A percentile compares a stretch with the other conserved stretches of the same genome.
These are phyloP conservation scores for Tricholoma flavovirens DNA, from an alignment of 768 basidiomycete species.

Conservation along the genomic window DNA sequence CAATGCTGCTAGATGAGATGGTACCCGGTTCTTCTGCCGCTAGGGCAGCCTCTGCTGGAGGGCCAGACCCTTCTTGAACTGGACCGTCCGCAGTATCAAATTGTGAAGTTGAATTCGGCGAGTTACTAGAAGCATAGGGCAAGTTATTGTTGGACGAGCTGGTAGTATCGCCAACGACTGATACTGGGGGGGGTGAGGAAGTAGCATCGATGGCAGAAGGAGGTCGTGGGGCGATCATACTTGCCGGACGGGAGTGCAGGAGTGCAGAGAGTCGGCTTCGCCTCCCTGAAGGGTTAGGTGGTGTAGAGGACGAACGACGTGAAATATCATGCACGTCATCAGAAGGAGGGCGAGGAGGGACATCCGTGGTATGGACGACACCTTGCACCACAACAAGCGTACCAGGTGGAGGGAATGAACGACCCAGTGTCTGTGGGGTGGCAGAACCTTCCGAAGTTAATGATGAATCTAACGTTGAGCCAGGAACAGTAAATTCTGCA, in stretches of 20 bases:
- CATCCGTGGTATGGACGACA: slow-evolving; percentile 74
- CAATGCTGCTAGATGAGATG: slow-evolving; percentile 70
- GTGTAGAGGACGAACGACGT: slow-evolving; percentile 28
- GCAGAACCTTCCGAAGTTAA: not conserved
- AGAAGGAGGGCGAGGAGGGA: slow-evolving; percentile 32
- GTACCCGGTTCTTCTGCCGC: slow-evolving; percentile 21
- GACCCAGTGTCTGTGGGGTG: not conserved
- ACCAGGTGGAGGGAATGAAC: slow-evolving; percentile 64
- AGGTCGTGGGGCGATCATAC: slow-evolving; percentile 9
- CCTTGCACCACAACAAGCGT: slow-evolving; percentile 82
- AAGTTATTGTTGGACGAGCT: slow-evolving; percentile 4
- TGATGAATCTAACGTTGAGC: not conserved
- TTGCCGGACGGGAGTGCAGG: slow-evolving; percentile 30
- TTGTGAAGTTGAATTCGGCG: not conserved
- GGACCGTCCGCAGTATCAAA: not conserved
- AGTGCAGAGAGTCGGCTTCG: slow-evolving; percentile 29
- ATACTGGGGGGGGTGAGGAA: slow-evolving; percentile 2
- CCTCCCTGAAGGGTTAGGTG: slow-evolving; percentile 15
- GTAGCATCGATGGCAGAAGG: slow-evolving; percentile 9
- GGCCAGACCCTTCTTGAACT: not conserved
- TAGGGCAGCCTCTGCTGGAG: slow-evolving; percentile 11
- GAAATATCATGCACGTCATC: slow-evolving; percentile 10
- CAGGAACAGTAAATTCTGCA: not conserved
- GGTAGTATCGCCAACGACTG: slow-evolving; percentile 9
- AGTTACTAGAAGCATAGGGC: not conserved